Evolutionary conservation across 2,329 filamentous ascomycete genomes (phyloP).

Genomic region (Aspergillus oerlinghausenensis): DNA sequence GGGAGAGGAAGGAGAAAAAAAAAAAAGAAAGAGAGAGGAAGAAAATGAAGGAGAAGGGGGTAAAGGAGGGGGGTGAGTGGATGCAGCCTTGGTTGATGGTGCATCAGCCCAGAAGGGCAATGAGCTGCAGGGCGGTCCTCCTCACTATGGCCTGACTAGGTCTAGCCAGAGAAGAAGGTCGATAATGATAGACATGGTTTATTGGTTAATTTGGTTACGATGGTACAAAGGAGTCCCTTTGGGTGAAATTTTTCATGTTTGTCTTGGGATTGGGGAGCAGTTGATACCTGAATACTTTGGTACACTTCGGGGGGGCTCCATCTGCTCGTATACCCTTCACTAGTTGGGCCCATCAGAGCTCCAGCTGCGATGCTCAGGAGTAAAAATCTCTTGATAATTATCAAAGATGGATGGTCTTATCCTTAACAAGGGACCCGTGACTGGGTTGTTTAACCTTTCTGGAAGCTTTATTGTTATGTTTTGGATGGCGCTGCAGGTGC

Average conservation of each 20-base stretch:
- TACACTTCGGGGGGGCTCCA: background rate
- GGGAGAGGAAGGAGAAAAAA: constrained; percentile 18
- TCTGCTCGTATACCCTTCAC: background rate
- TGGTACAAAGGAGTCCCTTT: background rate
- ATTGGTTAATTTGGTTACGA: background rate
- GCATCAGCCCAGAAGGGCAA: constrained; percentile 15
- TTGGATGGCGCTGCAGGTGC: background rate
- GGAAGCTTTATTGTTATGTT: background rate
- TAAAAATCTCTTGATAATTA: background rate
- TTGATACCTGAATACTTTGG: background rate
- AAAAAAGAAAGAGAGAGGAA: constrained; percentile 24
- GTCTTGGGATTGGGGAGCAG: background rate
- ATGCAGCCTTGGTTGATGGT: background rate
- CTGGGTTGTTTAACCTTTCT: background rate
- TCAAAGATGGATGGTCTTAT: no score
- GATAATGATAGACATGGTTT: background rate
- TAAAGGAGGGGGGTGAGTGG: constrained; percentile 13
- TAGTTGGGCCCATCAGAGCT: background rate
- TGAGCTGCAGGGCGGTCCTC: constrained; percentile 22
- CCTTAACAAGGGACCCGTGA: background rate
- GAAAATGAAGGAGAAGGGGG: constrained; percentile 17
- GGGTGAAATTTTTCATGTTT: background rate
- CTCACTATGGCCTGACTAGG: constrained; percentile 1
- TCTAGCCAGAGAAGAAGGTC: constrained; percentile 5
- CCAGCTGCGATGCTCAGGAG: background rate